These are phyloP conservation scores for Coemansia sp. DNA, from an alignment of 192 early-diverging fungal species.

Conservation along the genomic window DNA sequence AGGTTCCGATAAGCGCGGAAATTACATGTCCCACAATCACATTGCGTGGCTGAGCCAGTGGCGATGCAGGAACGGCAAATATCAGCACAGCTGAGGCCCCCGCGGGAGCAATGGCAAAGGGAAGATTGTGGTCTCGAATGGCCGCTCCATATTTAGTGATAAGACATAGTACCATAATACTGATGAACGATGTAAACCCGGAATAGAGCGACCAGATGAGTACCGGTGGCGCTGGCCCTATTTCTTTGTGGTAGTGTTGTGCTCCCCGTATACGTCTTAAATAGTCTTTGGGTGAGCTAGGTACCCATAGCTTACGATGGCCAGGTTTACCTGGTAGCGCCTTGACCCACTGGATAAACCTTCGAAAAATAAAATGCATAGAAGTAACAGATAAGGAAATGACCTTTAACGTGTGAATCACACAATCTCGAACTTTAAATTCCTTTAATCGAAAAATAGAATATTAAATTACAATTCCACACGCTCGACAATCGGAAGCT, in stretches of 20 bases:
- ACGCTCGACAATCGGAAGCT: conserved; percentile 1
- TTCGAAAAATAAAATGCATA: conserved; percentile 26
- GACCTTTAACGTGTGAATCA: neutral
- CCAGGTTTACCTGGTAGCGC: conserved; percentile 34
- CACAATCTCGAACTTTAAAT: neutral
- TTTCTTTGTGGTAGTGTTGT: conserved; percentile 27
- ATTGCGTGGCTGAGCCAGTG: conserved; percentile 47
- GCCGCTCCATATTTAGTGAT: conserved; percentile 46
- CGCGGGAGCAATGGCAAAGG: conserved; percentile 45
- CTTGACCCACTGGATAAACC: conserved; percentile 31
- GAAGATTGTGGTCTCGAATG: conserved; percentile 37
- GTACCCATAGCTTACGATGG: conserved; percentile 31
- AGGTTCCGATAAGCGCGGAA: conserved; percentile 35
- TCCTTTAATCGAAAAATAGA: neutral
- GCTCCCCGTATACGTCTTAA: conserved; percentile 37
- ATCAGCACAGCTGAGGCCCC: conserved; percentile 48
- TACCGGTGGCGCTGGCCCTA: conserved; percentile 23
- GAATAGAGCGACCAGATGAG: conserved; percentile 38
- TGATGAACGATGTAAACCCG: conserved; percentile 37
- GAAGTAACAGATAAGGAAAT: neutral
- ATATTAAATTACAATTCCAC: neutral
- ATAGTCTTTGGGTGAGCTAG: conserved; percentile 21
- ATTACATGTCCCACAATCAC: conserved; percentile 41
- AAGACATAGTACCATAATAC: conserved; percentile 23
- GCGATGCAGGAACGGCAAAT: conserved; percentile 39